A percentile compares a stretch with the other conserved stretches of the same genome.
phyloP scores from a whole-genome alignment of 139 green algal genomes.

The Volvox reticuliferus region DNA sequence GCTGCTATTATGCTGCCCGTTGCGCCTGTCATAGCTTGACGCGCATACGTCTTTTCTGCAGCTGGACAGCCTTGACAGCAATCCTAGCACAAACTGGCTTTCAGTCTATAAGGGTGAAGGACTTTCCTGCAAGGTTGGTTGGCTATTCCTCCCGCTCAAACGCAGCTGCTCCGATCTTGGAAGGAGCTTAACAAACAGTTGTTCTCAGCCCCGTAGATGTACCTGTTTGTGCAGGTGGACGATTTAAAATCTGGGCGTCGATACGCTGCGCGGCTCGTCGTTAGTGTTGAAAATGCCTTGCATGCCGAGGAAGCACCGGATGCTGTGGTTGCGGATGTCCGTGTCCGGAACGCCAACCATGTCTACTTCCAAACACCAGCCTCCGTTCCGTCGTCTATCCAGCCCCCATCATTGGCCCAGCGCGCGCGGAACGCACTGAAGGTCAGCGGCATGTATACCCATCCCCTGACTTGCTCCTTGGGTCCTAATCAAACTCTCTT shows the following conservation, averaged over 20 bases:
- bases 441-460: slow-evolving; percentile 51
- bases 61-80: slow-evolving; percentile 12
- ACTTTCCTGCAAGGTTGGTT: slow-evolving; percentile 27
- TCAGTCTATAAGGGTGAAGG: slow-evolving; percentile 17
- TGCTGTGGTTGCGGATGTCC: slow-evolving; percentile 37
- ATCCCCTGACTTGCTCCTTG: not conserved
- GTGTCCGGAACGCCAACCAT: slow-evolving; percentile 47
- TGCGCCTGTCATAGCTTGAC: not conserved
- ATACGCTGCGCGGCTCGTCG: slow-evolving; percentile 18
- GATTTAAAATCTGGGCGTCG: slow-evolving; percentile 18
- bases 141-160: slow-evolving; percentile 7
- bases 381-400: slow-evolving; percentile 57
- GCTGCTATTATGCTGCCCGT: not conserved
- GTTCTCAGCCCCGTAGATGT: not conserved
- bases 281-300: not conserved
- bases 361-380: slow-evolving; percentile 63
- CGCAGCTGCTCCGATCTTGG: slow-evolving; percentile 10
- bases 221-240: slow-evolving; percentile 1
- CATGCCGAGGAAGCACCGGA: slow-evolving; percentile 14
- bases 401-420: slow-evolving; percentile 59
- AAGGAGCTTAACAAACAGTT: not conserved
- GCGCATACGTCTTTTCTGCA: not conserved
- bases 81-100: slow-evolving; percentile 3
- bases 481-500: no score
- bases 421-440: slow-evolving; percentile 68